Conservation (phyloP, 2,329 filamentous ascomycete genomes). For the Fusarium papillatum region DNA sequence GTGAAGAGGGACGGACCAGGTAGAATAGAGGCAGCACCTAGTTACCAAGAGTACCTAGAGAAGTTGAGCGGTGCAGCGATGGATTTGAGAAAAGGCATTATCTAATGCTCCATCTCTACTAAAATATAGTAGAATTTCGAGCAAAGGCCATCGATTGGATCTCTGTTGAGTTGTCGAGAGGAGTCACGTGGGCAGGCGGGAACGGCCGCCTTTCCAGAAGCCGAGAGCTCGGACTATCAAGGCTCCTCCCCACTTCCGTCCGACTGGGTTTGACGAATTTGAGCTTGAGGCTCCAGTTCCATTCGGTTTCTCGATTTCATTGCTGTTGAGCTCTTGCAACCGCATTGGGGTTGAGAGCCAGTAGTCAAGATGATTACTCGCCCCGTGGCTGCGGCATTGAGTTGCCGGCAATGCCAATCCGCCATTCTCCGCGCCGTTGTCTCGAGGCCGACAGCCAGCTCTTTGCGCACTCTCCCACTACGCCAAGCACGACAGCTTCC, state of each 20-base stretch:
- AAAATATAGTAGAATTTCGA: neutral
- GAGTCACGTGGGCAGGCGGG: slow-evolving; percentile 39
- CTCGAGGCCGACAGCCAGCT: slow-evolving; percentile 33
- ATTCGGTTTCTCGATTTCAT: slow-evolving; percentile 6
- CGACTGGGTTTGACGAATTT: slow-evolving; percentile 10
- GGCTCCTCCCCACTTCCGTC: slow-evolving; percentile 26
- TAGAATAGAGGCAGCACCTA: neutral
- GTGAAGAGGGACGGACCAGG: neutral
- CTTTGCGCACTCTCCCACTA: slow-evolving; percentile 40
- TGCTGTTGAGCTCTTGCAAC: neutral
- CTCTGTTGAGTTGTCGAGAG: slow-evolving; percentile 1
- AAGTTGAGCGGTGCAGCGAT: neutral
- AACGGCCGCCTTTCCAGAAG: slow-evolving; percentile 10
- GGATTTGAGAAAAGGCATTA: neutral
- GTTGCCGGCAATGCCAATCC: slow-evolving; percentile 49
- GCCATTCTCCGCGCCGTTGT: slow-evolving; percentile 47
- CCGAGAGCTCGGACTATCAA: slow-evolving; percentile 17
- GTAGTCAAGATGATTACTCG: slow-evolving; percentile 46
- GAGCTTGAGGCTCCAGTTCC: slow-evolving; percentile 19
- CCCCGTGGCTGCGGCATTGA: slow-evolving; percentile 44
- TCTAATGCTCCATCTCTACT: neutral
- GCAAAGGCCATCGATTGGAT: neutral
- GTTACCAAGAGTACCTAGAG: neutral
- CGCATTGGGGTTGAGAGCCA: neutral
- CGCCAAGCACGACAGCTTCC: slow-evolving; percentile 33